Conservation (phyloP, 257 asterid genomes). For the Solanum rostratum region DNA sequence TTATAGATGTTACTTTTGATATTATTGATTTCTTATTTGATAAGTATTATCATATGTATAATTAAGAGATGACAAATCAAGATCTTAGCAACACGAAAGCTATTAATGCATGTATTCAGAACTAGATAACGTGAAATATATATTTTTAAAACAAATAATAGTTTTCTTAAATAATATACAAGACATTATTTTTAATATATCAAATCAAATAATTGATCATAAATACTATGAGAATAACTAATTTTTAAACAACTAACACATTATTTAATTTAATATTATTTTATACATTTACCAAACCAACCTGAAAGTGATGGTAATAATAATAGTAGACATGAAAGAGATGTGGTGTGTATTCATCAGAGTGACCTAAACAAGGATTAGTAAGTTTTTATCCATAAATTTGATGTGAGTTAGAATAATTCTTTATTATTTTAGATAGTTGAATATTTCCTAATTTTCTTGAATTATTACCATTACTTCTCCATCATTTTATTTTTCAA, state of each 20-base stretch:
- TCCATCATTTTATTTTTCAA: too few species aligned
- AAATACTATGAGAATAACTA: too few species aligned
- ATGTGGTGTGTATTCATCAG: neutral
- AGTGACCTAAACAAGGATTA: neutral
- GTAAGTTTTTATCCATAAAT: neutral
- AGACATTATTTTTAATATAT: too few species aligned
- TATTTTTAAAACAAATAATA: too few species aligned
- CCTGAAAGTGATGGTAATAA: neutral
- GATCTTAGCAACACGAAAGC: too few species aligned
- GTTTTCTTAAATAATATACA: too few species aligned
- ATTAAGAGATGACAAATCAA: too few species aligned
- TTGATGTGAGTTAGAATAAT: neutral
- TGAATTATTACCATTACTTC: too few species aligned
- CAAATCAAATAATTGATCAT: too few species aligned
- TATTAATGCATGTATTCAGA: too few species aligned
- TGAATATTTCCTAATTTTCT: neutral
- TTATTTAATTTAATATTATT: neutral
- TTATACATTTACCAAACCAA: neutral
- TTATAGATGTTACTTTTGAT: neutral
- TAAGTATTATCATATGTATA: neutral
- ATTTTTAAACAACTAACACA: too few species aligned
- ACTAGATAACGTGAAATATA: too few species aligned
- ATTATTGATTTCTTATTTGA: neutral
- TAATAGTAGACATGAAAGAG: neutral
- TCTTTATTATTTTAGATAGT: neutral